These are phyloP conservation scores for Phytophthora sp. DNA, from an alignment of 352 stramenopile genomes.

Conservation along the genomic window DNA sequence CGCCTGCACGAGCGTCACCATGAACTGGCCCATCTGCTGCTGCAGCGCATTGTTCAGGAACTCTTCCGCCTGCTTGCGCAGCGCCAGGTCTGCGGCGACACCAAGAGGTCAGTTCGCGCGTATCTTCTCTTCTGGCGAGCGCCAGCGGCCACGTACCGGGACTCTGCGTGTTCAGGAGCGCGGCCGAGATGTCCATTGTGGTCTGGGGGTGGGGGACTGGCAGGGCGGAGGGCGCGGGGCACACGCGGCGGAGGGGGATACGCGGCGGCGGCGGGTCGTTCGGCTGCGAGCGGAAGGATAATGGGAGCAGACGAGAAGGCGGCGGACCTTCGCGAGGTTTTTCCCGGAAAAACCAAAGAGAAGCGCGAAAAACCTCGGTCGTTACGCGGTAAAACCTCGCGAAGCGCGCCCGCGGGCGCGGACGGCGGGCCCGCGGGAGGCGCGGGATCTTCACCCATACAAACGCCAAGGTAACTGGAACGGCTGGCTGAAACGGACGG, in stretches of 20 bases:
- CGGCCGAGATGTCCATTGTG: conserved; percentile 82
- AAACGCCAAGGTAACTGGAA: too few relatives aligned
- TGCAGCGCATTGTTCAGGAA: conserved; percentile 82
- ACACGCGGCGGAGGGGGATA: not conserved
- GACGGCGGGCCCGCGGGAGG: too few relatives aligned
- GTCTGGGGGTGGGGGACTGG: not conserved
- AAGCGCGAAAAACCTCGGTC: too few relatives aligned
- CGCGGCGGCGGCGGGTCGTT: not conserved
- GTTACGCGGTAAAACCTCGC: too few relatives aligned
- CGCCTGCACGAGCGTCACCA: conserved; percentile 84
- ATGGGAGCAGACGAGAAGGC: conserved; percentile 41
- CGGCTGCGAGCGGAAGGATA: conserved; percentile 17
- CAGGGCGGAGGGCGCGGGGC: not conserved
- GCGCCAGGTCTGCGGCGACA: conserved; percentile 69
- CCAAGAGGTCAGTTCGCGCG: too few relatives aligned
- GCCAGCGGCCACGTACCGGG: conserved; percentile 64
- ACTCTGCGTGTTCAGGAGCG: conserved; percentile 82
- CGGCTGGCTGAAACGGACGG: too few relatives aligned
- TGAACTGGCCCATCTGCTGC: conserved; percentile 83
- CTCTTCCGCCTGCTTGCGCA: conserved; percentile 85
- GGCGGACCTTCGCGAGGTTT: too few relatives aligned
- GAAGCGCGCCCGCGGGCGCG: too few relatives aligned
- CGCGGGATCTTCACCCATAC: too few relatives aligned
- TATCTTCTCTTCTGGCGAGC: too few relatives aligned
- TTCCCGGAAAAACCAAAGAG: too few relatives aligned